phyloP scores from a whole-genome alignment of 1,284 basidiomycete species.

The Meira nashicola region DNA sequence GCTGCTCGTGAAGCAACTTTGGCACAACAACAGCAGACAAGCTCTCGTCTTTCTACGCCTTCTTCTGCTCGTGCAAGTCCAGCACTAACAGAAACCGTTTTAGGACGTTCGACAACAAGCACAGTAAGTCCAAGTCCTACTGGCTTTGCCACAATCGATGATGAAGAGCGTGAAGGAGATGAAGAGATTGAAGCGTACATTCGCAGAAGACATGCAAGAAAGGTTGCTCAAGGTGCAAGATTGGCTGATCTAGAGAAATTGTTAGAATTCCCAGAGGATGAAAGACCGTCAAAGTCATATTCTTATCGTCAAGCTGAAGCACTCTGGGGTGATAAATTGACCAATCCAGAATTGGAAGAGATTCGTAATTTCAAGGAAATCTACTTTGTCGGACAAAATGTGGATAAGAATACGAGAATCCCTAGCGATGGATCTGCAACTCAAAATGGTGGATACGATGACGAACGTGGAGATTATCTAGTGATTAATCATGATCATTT shows the following conservation, averaged over 20 bases:
- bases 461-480: slow-evolving; percentile 94
- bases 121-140: slow-evolving; percentile 15
- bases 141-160: slow-evolving; percentile 51
- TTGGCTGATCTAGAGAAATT: slow-evolving; percentile 83
- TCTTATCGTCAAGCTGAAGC: slow-evolving; percentile 61
- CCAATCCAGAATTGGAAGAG: slow-evolving; percentile 77
- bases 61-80: slow-evolving; percentile 1
- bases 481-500: slow-evolving; percentile 88
- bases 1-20: slow-evolving; percentile 12
- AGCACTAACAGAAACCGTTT: background rate
- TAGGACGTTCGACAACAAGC: background rate
- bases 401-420: slow-evolving; percentile 38
- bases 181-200: slow-evolving; percentile 97
- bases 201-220: slow-evolving; percentile 79
- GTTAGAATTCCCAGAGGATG: slow-evolving; percentile 85
- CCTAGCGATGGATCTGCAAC: slow-evolving; percentile 64
- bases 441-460: slow-evolving; percentile 95
- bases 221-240: slow-evolving; percentile 69
- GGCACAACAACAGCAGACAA: background rate
- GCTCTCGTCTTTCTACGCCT: background rate
- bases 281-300: slow-evolving; percentile 65
- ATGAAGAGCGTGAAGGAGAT: slow-evolving; percentile 85
- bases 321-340: slow-evolving; percentile 54
- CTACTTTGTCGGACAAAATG: slow-evolving; percentile 68
- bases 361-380: slow-evolving; percentile 80